Evolutionary conservation across 108 stramenopile genomes (phyloP), one percentile per base, ranked within the genome.

Genomic region (Skeletonema marinoi): DNA sequence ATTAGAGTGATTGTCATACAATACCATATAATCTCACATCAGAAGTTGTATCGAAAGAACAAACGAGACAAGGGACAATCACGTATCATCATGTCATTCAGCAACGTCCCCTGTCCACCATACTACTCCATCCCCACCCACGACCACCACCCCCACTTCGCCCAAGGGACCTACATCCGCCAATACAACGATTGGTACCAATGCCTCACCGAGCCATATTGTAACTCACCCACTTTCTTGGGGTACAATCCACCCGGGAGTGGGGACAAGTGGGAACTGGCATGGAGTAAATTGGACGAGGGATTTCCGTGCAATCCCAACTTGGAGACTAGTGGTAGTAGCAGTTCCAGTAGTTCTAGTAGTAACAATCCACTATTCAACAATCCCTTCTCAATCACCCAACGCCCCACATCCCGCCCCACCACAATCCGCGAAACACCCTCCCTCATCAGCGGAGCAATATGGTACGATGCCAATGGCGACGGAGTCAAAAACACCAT

Each of bases 401-500:
- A 4, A 25, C 8, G 2, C 4, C 71, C 71, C 3, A 72, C 71
- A 30, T 25, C 36, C 31, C 9, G 33, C 4, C 71, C 71, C 39
- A 72, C 71, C 25, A 25, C 39, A 0, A 39, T 42, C 14, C 17
- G 44, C 4, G 60, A 60, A 32, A 38, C 30, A 7, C 71, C 60
- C 11, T 64, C 78, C 1, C 25, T 62, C 6, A 66, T 78, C 30
- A 30, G 35, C 17, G 78, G 78, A 1, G 10, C 11, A 6, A 48
- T 78, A 3, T 78, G 78, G 78, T 72, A 68, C 66, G 78, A 78
- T 71, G 59, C 66, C 71, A 78, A 78, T 48, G 65, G 48, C 1
- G 78, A 78, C n/a, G 78, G 78, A 29, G 30, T 65, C 13, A 38
- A 42, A 16, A 78, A 78, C 25, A 65, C 71, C 8, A 65, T 56